Base-by-base conservation (phyloP, 306 rosid species). In the Cucumis hystrix region DNA sequence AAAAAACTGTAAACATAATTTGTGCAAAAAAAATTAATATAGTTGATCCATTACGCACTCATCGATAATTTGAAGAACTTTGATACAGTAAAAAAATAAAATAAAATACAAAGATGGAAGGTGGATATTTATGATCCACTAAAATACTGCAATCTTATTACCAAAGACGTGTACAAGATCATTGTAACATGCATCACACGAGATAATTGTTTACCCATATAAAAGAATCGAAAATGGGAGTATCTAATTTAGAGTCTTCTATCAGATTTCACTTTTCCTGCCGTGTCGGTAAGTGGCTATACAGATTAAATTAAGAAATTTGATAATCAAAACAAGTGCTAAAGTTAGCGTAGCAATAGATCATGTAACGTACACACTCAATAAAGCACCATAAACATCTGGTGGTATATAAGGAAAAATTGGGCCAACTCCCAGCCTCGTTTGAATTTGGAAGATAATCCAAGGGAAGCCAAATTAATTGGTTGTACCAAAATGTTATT, bases 271-370 rank as follows among this genome's bases (percentile, higher is more conserved):
- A 11, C 20, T 41, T 20, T 41, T 67, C 33, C 35, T 41, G 30
- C 74, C 33, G 13, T 67, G 54, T 5, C 3, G 33, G 11, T 4
- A 16, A 60, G 15, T 12, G 23, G 51, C 76, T 72, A 51, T 72
- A 72, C 76, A 72, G 25, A 72, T 72, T 8, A 71, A 71, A 71
- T 71, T 51, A 28, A 55, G 20, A 72, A 67, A 49, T 28, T 72
- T 14, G 28, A 72, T 10, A 70, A 10, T 70, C 61, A 21, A 72
- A 28, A 51, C 39, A 72, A 47, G 10, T 49, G 16, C 41, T 72
- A 14, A 2, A 51, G 54, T 67, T 67, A 28, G 23, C 17, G 56
- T 47, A 15, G 57, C 37, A 51, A 72, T 45, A 72, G 57, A 45
- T 28, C 10, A 40, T 41, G 52, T 40, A 20, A 41, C 37, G 52